phyloP scores from a whole-genome alignment of 2,329 filamentous ascomycete species.

The Aureobasidium subglaciale region DNA sequence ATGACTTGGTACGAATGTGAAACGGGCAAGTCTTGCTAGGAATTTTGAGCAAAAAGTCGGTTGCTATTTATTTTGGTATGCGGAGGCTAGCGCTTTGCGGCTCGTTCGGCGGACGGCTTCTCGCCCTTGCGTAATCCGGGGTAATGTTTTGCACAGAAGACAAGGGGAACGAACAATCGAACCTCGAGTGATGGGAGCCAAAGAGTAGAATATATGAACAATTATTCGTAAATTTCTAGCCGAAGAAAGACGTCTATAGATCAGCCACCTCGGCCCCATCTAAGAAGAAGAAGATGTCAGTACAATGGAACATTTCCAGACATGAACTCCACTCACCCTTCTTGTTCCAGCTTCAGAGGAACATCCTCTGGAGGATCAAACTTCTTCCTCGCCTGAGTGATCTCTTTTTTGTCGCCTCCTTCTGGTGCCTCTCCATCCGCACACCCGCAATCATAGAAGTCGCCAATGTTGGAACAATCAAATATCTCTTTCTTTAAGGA shows the following conservation, averaged over 20 bases:
- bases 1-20: neutral
- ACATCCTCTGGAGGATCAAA: constrained; percentile 20
- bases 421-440: constrained; percentile 34
- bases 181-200: neutral
- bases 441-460: constrained; percentile 62
- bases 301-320: neutral
- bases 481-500: constrained; percentile 54
- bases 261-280: constrained; percentile 16
- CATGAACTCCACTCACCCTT: constrained; percentile 18
- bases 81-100: constrained; percentile 8
- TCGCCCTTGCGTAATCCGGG: constrained; percentile 4
- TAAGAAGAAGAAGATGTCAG: neutral
- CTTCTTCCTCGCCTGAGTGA: constrained; percentile 23
- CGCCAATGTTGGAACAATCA: constrained; percentile 57
- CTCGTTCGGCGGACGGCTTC: constrained; percentile 3
- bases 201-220: neutral
- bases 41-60: constrained; percentile 7
- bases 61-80: constrained; percentile 13
- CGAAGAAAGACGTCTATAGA: neutral
- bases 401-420: constrained; percentile 20
- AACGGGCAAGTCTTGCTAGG: neutral
- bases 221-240: constrained; percentile 1
- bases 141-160: neutral
- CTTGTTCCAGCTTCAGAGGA: constrained; percentile 19
- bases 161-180: neutral